Conservation (phyloP, 352 stramenopile genomes). For the Phytopythium delawarense region DNA sequence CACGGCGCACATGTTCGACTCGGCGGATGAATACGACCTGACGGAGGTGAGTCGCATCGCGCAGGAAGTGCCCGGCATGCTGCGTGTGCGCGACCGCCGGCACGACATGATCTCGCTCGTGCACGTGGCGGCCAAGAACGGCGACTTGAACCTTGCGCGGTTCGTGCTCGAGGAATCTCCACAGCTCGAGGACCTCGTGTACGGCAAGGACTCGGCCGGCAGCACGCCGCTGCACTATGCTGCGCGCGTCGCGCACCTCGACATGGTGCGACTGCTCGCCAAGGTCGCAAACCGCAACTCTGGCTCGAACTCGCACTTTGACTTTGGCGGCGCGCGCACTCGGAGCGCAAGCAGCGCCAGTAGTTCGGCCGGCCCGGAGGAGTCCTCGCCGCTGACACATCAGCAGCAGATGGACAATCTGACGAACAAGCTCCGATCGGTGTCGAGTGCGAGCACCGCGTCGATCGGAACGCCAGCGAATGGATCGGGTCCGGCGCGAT, state of each 20-base stretch:
- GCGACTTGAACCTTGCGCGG: conserved; percentile 74
- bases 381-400: conserved; percentile 6
- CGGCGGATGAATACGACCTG: conserved; percentile 72
- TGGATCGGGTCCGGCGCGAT: conserved; percentile 23
- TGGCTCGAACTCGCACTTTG: conserved; percentile 37
- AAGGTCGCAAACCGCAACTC: conserved; percentile 86
- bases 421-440: conserved; percentile 54
- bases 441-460: conserved; percentile 40
- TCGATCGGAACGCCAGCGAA: conserved; percentile 26
- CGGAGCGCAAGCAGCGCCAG: conserved; percentile 66
- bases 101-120: conserved; percentile 86
- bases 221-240: conserved; percentile 87
- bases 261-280: conserved; percentile 82
- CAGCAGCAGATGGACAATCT: conserved; percentile 16
- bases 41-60: conserved; percentile 78
- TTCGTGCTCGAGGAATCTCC: conserved; percentile 81
- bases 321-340: conserved; percentile 44
- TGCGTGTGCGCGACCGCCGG: conserved; percentile 68
- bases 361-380: conserved; percentile 35
- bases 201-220: conserved; percentile 66
- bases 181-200: conserved; percentile 84
- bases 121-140: conserved; percentile 87
- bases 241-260: conserved; percentile 61
- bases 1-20: conserved; percentile 72
- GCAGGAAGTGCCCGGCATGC: conserved; percentile 75